Percentiles rank a stretch among this genome's conserved stretches.
phyloP scores from a whole-genome alignment of 306 rosid genomes.

The Vigna mungo region DNA sequence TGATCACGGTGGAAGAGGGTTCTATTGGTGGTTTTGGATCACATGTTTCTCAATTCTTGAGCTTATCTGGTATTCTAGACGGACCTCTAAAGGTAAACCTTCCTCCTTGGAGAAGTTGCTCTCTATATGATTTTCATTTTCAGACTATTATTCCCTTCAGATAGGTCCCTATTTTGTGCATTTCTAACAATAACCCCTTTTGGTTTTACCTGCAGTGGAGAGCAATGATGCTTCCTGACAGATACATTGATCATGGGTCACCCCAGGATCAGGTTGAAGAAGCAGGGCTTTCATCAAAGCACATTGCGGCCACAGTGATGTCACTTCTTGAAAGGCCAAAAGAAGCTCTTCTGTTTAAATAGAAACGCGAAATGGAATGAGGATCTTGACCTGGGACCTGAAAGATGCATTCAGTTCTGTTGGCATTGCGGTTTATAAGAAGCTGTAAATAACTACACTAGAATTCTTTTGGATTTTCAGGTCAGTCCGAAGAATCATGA shows the following conservation, averaged over 20 bases:
- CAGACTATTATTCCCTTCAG: not conserved
- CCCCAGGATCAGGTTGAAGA: conserved; percentile 69
- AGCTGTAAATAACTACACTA: conserved; percentile 32
- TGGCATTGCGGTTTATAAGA: conserved; percentile 13
- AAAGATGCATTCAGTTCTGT: conserved; percentile 14
- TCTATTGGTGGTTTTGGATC: conserved; percentile 97
- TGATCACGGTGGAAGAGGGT: conserved; percentile 87
- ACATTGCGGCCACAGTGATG: conserved; percentile 76
- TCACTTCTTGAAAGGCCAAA: conserved; percentile 75
- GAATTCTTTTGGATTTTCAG: not conserved
- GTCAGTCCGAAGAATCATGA: conserved; percentile 4
- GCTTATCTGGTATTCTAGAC: conserved; percentile 81
- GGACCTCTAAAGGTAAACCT: conserved; percentile 77
- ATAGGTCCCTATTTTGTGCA: not conserved
- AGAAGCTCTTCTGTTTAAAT: conserved; percentile 69
- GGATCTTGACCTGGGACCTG: conserved; percentile 35
- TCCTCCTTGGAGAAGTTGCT: not conserved
- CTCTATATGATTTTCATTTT: not conserved
- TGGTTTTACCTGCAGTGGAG: conserved; percentile 66
- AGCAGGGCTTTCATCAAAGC: conserved; percentile 82
- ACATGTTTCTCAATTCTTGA: conserved; percentile 80
- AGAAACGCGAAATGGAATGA: conserved; percentile 41
- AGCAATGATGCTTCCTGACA: conserved; percentile 91
- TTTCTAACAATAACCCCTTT: not conserved
- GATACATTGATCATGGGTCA: conserved; percentile 91